Conservation (phyloP, 2,329 filamentous ascomycete species). For the Colletotrichum chrysophilum region DNA sequence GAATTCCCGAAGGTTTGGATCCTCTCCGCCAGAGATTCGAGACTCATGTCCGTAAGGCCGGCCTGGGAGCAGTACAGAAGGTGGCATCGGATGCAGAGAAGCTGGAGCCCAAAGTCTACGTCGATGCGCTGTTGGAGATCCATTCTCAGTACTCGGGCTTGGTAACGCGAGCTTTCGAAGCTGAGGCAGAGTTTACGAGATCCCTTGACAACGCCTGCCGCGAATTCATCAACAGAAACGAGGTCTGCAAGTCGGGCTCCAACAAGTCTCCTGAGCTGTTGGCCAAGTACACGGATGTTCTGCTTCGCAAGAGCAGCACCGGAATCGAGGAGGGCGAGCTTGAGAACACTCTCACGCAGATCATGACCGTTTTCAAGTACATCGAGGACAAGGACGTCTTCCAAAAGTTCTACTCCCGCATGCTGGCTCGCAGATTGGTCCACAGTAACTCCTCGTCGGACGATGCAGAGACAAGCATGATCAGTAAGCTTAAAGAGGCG, state of each 20-base stretch:
- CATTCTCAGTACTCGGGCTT: constrained; percentile 92
- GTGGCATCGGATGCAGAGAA: constrained; percentile 84
- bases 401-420: constrained; percentile 98
- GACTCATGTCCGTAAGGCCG: constrained; percentile 89
- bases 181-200: constrained; percentile 95
- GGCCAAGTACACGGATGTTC: constrained; percentile 92
- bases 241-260: constrained; percentile 91
- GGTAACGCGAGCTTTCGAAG: constrained; percentile 90
- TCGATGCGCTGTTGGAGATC: constrained; percentile 92
- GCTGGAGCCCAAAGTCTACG: constrained; percentile 95
- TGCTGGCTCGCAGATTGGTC: constrained; percentile 92
- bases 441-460: constrained; percentile 95
- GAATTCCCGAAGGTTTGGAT: constrained; percentile 90
- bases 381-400: constrained; percentile 99
- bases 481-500: constrained; percentile 97
- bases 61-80: constrained; percentile 87
- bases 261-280: constrained; percentile 94
- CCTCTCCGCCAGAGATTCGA: constrained; percentile 89
- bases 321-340: constrained; percentile 93
- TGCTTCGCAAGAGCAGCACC: constrained; percentile 91
- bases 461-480: constrained; percentile 99
- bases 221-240: constrained; percentile 98
- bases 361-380: constrained; percentile 99
- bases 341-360: constrained; percentile 85
- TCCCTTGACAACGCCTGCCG: constrained; percentile 96